Percentiles rank a stretch among this genome's conserved stretches.
phyloP scores from a whole-genome alignment of 2,329 filamentous ascomycete species.

The Teratosphaeria destructans region DNA sequence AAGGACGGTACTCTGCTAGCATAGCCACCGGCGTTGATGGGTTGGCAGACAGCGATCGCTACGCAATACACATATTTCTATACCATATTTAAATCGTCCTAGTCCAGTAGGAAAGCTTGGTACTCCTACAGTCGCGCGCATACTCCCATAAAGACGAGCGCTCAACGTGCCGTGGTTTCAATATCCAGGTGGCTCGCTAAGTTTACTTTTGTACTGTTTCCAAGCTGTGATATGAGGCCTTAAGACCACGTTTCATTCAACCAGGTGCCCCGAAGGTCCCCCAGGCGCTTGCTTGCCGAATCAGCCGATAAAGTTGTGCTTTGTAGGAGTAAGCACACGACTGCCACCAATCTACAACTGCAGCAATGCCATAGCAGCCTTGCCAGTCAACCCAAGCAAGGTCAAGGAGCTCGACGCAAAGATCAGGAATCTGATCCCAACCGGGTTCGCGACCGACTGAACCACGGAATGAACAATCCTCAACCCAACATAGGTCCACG shows the following conservation, averaged over 20 bases:
- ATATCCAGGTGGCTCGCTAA: too few relatives aligned
- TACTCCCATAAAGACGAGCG: too few relatives aligned
- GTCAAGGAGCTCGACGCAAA: constrained; percentile 24
- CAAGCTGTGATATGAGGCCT: too few relatives aligned
- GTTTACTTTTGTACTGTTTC: too few relatives aligned
- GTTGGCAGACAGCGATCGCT: not conserved
- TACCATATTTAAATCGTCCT: not conserved
- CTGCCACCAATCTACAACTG: not conserved
- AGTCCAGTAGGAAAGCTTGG: too few relatives aligned
- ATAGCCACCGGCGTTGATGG: not conserved
- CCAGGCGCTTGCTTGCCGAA: too few relatives aligned
- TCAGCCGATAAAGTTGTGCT: too few relatives aligned
- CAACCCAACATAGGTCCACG: constrained; percentile 34
- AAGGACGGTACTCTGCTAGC: not conserved
- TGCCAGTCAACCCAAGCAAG: constrained; percentile 24
- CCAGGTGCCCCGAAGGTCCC: too few relatives aligned
- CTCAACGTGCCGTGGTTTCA: too few relatives aligned
- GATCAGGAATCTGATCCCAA: constrained; percentile 27
- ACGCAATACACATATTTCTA: not conserved
- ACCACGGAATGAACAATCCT: constrained; percentile 32
- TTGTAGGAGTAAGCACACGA: too few relatives aligned
- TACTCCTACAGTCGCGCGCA: too few relatives aligned
- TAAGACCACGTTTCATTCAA: too few relatives aligned
- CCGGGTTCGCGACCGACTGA: constrained; percentile 28
- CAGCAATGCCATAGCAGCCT: constrained; percentile 1